Conservation (phyloP, 768 basidiomycete genomes). For the Ramaria sp. region DNA sequence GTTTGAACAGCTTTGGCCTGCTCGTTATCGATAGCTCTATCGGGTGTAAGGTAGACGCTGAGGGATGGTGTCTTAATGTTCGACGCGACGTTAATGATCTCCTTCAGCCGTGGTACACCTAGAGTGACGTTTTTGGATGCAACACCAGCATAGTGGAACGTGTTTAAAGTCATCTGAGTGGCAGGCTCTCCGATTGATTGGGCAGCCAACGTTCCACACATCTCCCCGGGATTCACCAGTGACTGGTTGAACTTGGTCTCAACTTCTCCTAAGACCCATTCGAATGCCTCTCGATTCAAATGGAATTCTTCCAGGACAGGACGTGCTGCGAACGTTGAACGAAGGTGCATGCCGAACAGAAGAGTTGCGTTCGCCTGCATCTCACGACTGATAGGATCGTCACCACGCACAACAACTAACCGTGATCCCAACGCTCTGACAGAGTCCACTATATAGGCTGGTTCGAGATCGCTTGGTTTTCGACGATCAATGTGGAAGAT, state of each 20-base stretch:
- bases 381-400: slow-evolving; percentile 60
- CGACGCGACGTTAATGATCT: slow-evolving; percentile 97
- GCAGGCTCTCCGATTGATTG: slow-evolving; percentile 99
- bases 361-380: slow-evolving; percentile 85
- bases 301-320: slow-evolving; percentile 84
- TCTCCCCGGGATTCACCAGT: slow-evolving; percentile 88
- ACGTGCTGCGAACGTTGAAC: slow-evolving; percentile 78
- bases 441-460: slow-evolving; percentile 72
- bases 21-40: slow-evolving; percentile 46
- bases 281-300: slow-evolving; percentile 86
- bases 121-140: slow-evolving; percentile 99
- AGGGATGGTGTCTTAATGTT: slow-evolving; percentile 98
- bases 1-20: slow-evolving; percentile 85
- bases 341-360: slow-evolving; percentile 88
- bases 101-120: slow-evolving; percentile 97
- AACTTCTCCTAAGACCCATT: slow-evolving; percentile 95
- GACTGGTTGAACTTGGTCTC: slow-evolving; percentile 95
- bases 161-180: slow-evolving; percentile 99
- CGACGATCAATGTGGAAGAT: slow-evolving; percentile 96
- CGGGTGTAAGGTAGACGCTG: slow-evolving; percentile 77
- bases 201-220: slow-evolving; percentile 96
- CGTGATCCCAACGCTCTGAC: slow-evolving; percentile 66
- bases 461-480: slow-evolving; percentile 87
- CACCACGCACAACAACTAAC: slow-evolving; percentile 80
- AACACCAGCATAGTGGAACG: slow-evolving; percentile 99